Evolutionary conservation across 129 eudicot genomes (phyloP).

Genomic region (Tanacetum coccineum): DNA sequence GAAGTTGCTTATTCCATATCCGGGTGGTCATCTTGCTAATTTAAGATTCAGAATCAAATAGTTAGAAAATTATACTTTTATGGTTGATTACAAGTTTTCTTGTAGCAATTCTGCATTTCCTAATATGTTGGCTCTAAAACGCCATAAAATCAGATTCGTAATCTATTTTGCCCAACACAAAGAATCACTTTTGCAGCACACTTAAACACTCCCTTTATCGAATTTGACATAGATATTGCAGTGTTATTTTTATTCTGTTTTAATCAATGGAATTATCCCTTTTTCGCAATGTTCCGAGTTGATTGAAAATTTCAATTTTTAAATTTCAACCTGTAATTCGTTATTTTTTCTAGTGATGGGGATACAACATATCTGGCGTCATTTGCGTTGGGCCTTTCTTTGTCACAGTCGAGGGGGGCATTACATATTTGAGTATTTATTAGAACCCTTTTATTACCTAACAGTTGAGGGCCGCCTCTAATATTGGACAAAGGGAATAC

Average conservation of each 20-base stretch:
- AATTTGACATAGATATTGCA: no score
- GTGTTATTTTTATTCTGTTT: no score
- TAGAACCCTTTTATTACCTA: no score
- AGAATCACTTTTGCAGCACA: not conserved
- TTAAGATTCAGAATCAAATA: not conserved
- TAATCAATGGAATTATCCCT: no score
- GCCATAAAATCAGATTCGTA: not conserved
- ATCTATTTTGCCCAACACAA: not conserved
- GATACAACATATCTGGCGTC: not conserved
- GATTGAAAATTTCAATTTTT: not conserved
- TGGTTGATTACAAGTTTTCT: not conserved
- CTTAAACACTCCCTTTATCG: not conserved
- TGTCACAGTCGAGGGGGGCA: no score
- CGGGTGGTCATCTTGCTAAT: not conserved
- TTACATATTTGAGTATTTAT: no score
- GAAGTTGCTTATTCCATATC: not conserved
- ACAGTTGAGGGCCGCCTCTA: no score
- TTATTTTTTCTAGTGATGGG: not conserved
- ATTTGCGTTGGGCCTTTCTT: not conserved
- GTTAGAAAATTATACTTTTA: not conserved
- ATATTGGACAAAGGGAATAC: no score
- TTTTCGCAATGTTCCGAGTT: not conserved
- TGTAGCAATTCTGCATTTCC: not conserved
- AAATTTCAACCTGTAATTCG: not conserved
- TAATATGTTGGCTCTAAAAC: not conserved